Base-by-base conservation (phyloP, 495 filamentous ascomycete genomes). In the Pyrenopolyporus hunteri region DNA sequence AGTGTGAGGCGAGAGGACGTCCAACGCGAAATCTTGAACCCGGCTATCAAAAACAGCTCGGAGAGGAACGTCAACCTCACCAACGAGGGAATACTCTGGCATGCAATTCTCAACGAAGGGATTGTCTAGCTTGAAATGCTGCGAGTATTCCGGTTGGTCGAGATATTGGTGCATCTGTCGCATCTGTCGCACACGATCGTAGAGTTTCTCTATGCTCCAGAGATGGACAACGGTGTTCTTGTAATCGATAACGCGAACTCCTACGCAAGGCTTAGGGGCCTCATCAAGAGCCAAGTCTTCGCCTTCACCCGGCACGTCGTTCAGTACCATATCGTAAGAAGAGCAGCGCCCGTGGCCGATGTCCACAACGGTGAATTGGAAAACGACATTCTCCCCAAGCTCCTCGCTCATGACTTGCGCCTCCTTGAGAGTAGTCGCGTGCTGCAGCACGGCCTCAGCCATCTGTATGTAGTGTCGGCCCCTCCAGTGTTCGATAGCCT, bases 371-470 rank as follows among this genome's bases (percentile, higher is more conserved):
- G 91, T 88, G 70, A 97, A 98, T 74, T 98, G 94, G 74, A 98
- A 98, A 28, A 93, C 89, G 11, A 97, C 88, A 61, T 86, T 86
- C 75, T 97, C 94, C 64, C 94, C 92, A 82, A 98, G 90, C 59
- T 92, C 91, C 56, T 96, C 91, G 75, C 95, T 97, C 89, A 98
- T 93, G 44, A 98, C 86, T 70, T 98, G 94, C 3, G 93, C 95
- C 71, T 98, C 94, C 73, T 98, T 98, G 33, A 98, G 74, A 29
- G 85, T 85, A 9, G 89, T 85, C 6, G 93, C 93, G 73, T 95
- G 85, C 63, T 95, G 91, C 19, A 98, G 73, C 23, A 98, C 85
- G 10, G 87, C 86, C 72, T 97, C 94, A n/a, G 93, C 91, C 89
- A 99, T 96, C 48, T 87, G 87, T 44, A 98, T 90, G 63, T 95